Evolutionary conservation across 139 green algal species (phyloP).

Genomic region (Chlorella sp.): DNA sequence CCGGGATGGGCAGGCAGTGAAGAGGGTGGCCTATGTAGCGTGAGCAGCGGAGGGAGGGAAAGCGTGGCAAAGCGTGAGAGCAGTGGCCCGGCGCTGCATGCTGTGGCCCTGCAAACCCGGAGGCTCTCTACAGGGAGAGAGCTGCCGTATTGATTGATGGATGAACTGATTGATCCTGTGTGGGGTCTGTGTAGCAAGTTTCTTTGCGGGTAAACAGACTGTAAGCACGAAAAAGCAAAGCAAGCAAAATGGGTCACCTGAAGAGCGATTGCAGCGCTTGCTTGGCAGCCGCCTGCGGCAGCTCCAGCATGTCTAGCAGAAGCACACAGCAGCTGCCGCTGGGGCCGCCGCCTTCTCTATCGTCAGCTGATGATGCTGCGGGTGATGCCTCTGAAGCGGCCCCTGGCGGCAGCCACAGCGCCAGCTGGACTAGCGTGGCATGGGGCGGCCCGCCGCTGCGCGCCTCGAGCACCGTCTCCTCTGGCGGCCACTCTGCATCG

Average conservation of each 20-base stretch:
- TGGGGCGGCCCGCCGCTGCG: slow-evolving; percentile 12
- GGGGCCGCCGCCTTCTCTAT: neutral
- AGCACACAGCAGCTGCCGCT: neutral
- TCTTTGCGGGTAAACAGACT: neutral
- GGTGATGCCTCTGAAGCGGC: neutral
- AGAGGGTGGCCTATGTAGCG: neutral
- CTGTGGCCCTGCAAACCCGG: neutral
- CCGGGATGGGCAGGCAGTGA: too few relatives aligned
- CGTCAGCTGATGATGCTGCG: neutral
- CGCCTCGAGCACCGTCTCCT: neutral
- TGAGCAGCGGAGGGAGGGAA: neutral
- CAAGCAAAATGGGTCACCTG: slow-evolving; percentile 15
- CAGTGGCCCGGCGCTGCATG: neutral
- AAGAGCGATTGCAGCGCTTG: slow-evolving; percentile 30
- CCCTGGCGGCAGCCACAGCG: slow-evolving; percentile 9
- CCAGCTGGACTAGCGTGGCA: slow-evolving; percentile 47
- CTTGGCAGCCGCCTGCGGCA: slow-evolving; percentile 22
- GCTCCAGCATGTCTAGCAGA: slow-evolving; percentile 34
- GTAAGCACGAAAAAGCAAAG: neutral
- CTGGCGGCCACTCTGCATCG: slow-evolving; percentile 51
- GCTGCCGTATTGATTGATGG: neutral
- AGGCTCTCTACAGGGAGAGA: neutral
- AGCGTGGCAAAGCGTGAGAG: neutral
- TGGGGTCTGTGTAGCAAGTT: neutral
- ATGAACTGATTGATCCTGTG: neutral